These are phyloP conservation scores for Evansstolkia leycettana DNA, from an alignment of 495 filamentous ascomycete species.

Conservation along the genomic window DNA sequence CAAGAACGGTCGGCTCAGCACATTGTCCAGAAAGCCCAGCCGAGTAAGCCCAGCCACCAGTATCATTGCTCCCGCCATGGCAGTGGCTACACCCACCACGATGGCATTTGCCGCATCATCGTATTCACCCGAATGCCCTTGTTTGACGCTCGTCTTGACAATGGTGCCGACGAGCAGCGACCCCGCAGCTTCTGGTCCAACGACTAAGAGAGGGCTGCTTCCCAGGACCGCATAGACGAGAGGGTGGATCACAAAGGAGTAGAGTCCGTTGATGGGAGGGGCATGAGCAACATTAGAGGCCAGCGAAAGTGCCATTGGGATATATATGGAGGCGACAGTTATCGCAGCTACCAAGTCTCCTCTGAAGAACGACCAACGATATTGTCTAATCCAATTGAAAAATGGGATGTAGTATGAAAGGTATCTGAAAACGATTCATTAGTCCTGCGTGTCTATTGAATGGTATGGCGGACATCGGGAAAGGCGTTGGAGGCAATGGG, in stretches of 20 bases:
- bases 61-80: constrained; percentile 76
- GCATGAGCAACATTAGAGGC: constrained; percentile 91
- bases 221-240: constrained; percentile 83
- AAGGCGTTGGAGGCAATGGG: too few species aligned
- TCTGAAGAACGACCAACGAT: constrained; percentile 64
- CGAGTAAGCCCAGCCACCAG: constrained; percentile 70
- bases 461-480: too few species aligned
- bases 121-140: constrained; percentile 54
- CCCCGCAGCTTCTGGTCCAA: constrained; percentile 90
- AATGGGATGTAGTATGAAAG: constrained; percentile 88
- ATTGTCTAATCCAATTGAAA: constrained; percentile 77
- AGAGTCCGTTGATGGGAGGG: constrained; percentile 89
- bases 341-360: constrained; percentile 80
- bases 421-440: constrained; percentile 50
- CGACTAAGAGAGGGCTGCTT: constrained; percentile 83
- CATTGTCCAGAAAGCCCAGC: constrained; percentile 90
- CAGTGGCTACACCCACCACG: constrained; percentile 81
- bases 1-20: constrained; percentile 83
- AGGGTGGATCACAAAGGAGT: constrained; percentile 86
- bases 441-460: too few species aligned
- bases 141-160: constrained; percentile 62
- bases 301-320: constrained; percentile 90
- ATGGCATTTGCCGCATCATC: constrained; percentile 59
- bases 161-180: constrained; percentile 82
- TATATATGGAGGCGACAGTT: constrained; percentile 93